A percentile compares a stretch with the other conserved stretches of the same genome.
phyloP scores from a whole-genome alignment of 441 rosid species.

The Arabidopsis hybrid region DNA sequence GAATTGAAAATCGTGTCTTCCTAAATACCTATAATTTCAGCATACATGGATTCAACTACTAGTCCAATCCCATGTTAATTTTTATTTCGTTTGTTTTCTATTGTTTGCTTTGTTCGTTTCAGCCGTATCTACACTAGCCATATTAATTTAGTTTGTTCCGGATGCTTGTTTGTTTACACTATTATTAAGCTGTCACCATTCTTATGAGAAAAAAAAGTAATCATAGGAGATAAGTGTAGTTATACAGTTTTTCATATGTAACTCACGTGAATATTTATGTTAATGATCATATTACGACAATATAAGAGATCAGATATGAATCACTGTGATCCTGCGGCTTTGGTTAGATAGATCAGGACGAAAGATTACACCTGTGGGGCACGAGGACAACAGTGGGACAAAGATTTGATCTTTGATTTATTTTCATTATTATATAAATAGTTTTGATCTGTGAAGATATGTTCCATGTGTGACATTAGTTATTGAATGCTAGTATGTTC shows the following conservation, averaged over 20 bases:
- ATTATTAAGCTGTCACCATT: not conserved
- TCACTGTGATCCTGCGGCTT: constrained; percentile 13
- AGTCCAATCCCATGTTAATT: no score
- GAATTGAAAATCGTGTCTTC: no score
- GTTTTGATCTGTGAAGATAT: constrained; percentile 21
- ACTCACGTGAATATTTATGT: constrained; percentile 24
- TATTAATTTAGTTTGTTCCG: not conserved
- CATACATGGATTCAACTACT: no score
- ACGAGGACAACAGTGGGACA: constrained; percentile 29
- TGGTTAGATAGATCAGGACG: constrained; percentile 23
- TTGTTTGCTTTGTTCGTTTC: no score
- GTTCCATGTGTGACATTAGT: constrained; percentile 6
- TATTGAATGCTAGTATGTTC: constrained; percentile 1
- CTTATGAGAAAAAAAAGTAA: no score
- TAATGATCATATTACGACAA: constrained; percentile 9
- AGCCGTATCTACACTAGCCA: not conserved
- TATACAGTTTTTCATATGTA: not conserved
- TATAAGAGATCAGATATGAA: constrained; percentile 18
- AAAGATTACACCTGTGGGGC: constrained; percentile 12
- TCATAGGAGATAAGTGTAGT: not conserved
- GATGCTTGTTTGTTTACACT: not conserved
- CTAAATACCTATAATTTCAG: no score
- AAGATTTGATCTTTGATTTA: constrained; percentile 24
- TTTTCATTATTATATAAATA: not conserved
- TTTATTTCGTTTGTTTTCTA: not conserved